Conservation (phyloP, 352 stramenopile genomes). For the Elongisporangium prolatum region DNA sequence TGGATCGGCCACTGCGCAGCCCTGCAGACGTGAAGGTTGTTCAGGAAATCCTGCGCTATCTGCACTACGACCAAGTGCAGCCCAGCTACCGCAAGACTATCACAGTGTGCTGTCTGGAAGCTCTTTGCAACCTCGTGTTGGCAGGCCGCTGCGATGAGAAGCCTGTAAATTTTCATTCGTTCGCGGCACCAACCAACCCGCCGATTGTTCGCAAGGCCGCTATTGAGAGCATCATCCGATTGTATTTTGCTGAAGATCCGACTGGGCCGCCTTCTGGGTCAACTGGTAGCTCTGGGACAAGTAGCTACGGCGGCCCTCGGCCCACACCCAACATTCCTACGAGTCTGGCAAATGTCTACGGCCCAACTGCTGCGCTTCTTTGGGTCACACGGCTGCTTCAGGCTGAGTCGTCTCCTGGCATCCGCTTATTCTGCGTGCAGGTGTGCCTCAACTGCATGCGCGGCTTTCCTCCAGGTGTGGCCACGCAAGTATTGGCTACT, state of each 20-base stretch:
- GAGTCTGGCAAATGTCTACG: constrained; percentile 52
- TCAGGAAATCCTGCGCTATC: constrained; percentile 67
- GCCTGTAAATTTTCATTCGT: constrained; percentile 64
- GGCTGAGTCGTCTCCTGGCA: constrained; percentile 55
- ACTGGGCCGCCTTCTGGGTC: constrained; percentile 14
- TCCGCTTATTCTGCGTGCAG: constrained; percentile 73
- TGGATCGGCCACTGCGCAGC: constrained; percentile 54
- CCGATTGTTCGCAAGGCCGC: constrained; percentile 77
- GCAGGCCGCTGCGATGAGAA: constrained; percentile 64
- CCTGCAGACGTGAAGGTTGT: constrained; percentile 48
- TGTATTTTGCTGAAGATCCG: constrained; percentile 82
- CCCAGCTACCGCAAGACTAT: constrained; percentile 80
- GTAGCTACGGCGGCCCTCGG: constrained; percentile 3
- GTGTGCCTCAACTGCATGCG: constrained; percentile 80
- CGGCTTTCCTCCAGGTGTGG: constrained; percentile 65
- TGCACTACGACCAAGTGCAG: constrained; percentile 84
- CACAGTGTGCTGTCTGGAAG: constrained; percentile 78
- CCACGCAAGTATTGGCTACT: constrained; percentile 70
- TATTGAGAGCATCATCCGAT: constrained; percentile 78
- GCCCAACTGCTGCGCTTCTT: constrained; percentile 56
- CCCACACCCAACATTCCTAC: constrained; percentile 5
- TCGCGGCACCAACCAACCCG: constrained; percentile 63
- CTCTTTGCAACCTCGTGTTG: constrained; percentile 73
- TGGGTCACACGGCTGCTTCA: constrained; percentile 68
- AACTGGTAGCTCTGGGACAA: constrained; percentile 3